These are phyloP conservation scores for Penicillium griseofulvum DNA, from an alignment of 2,329 filamentous ascomycete genomes.

Conservation along the genomic window DNA sequence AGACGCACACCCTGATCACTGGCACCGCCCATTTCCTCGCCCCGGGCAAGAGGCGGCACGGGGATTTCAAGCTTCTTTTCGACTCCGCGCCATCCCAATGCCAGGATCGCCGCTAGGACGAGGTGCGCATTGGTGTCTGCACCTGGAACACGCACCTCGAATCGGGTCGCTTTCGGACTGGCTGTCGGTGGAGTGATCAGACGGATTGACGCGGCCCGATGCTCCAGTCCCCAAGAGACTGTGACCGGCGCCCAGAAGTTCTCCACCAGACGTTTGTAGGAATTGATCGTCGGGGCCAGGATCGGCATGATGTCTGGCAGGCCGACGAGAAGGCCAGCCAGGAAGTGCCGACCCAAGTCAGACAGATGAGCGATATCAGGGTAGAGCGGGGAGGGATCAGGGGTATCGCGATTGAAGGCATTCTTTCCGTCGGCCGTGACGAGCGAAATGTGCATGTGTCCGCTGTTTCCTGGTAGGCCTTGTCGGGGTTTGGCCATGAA, in stretches of 20 bases:
- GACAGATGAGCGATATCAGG: slow-evolving; percentile 76
- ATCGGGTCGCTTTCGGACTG: slow-evolving; percentile 80
- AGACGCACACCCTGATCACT: slow-evolving; percentile 72
- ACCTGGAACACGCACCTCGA: slow-evolving; percentile 91
- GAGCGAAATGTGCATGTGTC: slow-evolving; percentile 92
- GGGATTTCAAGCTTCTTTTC: slow-evolving; percentile 86
- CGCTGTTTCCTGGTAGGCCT: slow-evolving; percentile 88
- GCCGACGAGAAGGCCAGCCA: slow-evolving; percentile 84
- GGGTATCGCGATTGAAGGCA: slow-evolving; percentile 70
- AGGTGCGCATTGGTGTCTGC: slow-evolving; percentile 89
- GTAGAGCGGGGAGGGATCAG: slow-evolving; percentile 70
- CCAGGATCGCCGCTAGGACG: slow-evolving; percentile 82
- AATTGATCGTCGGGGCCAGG: slow-evolving; percentile 91
- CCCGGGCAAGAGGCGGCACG: slow-evolving; percentile 78
- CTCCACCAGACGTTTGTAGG: slow-evolving; percentile 95
- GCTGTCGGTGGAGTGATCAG: slow-evolving; percentile 85
- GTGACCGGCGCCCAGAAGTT: slow-evolving; percentile 99
- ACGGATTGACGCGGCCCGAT: slow-evolving; percentile 86
- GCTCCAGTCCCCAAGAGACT: slow-evolving; percentile 94
- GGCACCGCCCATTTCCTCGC: slow-evolving; percentile 72
- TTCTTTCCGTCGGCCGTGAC: slow-evolving; percentile 79
- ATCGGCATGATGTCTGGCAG: slow-evolving; percentile 95
- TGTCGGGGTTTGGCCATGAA: slow-evolving; percentile 98
- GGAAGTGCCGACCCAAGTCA: slow-evolving; percentile 86
- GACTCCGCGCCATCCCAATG: slow-evolving; percentile 83